Conservation (phyloP, 805 yeast genomes). For the Candida chauliodis region DNA sequence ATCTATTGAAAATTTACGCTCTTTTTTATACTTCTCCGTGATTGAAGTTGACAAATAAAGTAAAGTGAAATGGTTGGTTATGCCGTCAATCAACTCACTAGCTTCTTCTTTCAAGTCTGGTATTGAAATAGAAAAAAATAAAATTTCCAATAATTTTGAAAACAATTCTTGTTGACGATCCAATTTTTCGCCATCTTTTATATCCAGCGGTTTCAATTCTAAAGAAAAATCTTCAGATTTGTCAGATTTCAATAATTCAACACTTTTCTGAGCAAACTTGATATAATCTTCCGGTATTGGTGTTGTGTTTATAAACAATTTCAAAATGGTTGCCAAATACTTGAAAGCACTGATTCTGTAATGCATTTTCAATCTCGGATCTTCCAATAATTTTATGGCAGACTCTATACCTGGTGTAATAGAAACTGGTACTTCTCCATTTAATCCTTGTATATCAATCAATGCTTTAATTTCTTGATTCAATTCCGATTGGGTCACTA, state of each 20-base stretch:
- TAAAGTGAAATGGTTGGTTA: constrained; percentile 77
- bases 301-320: constrained; percentile 60
- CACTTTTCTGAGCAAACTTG: constrained; percentile 47
- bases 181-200: constrained; percentile 48
- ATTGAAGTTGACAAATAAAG: constrained; percentile 74
- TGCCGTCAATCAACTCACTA: constrained; percentile 50
- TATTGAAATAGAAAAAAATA: constrained; percentile 74
- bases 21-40: constrained; percentile 61
- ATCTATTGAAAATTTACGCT: constrained; percentile 67
- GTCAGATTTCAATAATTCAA: constrained; percentile 41
- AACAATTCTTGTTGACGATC: constrained; percentile 64
- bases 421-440: constrained; percentile 61
- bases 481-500: constrained; percentile 53
- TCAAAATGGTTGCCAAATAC: constrained; percentile 62
- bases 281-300: constrained; percentile 44
- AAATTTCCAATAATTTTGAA: constrained; percentile 58
- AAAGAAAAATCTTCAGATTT: constrained; percentile 23
- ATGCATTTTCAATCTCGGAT: constrained; percentile 56
- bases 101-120: constrained; percentile 74
- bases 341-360: constrained; percentile 77
- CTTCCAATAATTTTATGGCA: constrained; percentile 73
- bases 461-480: constrained; percentile 69
- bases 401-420: constrained; percentile 80
- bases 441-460: constrained; percentile 70
- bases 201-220: constrained; percentile 38